Percentiles rank a stretch among this genome's conserved stretches.
Conservation (phyloP, 2,329 filamentous ascomycete species). For the Dothidotthia symphoricarpi region DNA sequence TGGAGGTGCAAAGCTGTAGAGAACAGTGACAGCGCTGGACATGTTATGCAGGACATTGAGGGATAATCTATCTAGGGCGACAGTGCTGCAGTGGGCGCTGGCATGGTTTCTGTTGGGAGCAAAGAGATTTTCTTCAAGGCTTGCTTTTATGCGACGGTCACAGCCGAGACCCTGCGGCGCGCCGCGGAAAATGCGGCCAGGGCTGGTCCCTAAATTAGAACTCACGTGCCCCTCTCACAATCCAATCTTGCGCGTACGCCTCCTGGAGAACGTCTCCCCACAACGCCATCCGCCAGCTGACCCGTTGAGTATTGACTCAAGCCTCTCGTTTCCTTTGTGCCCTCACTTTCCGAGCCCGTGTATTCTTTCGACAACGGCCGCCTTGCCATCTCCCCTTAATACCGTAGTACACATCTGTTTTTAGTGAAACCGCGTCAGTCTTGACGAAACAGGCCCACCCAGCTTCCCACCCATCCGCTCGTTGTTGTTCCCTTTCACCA, state of each 20-base stretch:
- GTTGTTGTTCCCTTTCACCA: conserved; percentile 22
- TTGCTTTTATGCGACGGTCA: conserved; percentile 2
- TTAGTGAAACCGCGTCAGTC: conserved; percentile 23
- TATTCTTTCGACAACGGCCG: no score
- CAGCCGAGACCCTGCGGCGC: not conserved
- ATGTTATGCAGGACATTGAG: no score
- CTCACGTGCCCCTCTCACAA: no score
- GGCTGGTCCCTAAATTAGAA: no score
- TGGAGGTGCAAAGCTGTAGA: no score
- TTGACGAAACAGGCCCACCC: conserved; percentile 10
- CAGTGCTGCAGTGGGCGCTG: not conserved
- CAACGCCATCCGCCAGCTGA: no score
- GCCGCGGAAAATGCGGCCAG: conserved; percentile 1
- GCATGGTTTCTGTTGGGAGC: conserved; percentile 12
- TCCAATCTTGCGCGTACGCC: no score
- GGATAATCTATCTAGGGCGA: conserved; percentile 1
- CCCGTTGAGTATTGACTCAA: conserved; percentile 6
- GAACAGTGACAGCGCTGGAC: no score
- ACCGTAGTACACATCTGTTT: not conserved
- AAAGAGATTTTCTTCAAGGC: conserved; percentile 7
- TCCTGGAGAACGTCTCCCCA: no score
- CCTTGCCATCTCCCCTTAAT: conserved; percentile 4
- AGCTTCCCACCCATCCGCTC: conserved; percentile 5
- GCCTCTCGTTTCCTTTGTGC: conserved; percentile 9
- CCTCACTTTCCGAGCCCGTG: no score